These are phyloP conservation scores for Viola odorata DNA, from an alignment of 345 rosid genomes.

Conservation along the genomic window DNA sequence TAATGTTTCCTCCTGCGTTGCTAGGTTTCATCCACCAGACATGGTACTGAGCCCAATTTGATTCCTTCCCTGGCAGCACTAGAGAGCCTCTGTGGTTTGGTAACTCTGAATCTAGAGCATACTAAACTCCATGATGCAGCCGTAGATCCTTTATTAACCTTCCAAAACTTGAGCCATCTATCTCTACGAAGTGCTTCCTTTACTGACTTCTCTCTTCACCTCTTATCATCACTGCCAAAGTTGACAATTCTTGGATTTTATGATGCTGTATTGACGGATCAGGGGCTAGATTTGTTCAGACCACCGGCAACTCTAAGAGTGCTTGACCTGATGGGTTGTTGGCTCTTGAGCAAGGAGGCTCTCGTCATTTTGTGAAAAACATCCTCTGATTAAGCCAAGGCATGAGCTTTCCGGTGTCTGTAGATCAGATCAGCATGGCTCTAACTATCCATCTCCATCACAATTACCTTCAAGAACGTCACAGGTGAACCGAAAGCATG, in stretches of 20 bases:
- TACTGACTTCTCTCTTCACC: constrained; percentile 58
- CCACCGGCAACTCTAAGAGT: constrained; percentile 46
- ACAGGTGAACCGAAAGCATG: constrained; percentile 14
- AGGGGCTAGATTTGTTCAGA: constrained; percentile 52
- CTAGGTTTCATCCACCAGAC: constrained; percentile 50
- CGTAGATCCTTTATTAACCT: constrained; percentile 40
- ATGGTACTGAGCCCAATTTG: constrained; percentile 27
- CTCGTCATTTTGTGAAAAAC: constrained; percentile 39
- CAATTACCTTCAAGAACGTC: constrained; percentile 15
- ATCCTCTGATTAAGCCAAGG: constrained; percentile 48
- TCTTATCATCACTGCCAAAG: constrained; percentile 50
- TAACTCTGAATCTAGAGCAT: constrained; percentile 64
- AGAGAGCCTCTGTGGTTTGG: constrained; percentile 40
- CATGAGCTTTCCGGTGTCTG: constrained; percentile 41
- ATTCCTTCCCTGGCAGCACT: constrained; percentile 44
- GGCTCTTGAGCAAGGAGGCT: constrained; percentile 67
- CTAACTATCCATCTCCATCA: constrained; percentile 23
- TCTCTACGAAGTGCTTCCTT: constrained; percentile 55
- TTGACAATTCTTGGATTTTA: constrained; percentile 44
- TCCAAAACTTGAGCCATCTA: constrained; percentile 46
- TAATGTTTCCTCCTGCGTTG: constrained; percentile 14
- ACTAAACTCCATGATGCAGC: constrained; percentile 55
- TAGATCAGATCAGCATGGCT: constrained; percentile 20
- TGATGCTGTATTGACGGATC: constrained; percentile 65
- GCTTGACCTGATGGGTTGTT: constrained; percentile 80